Percentiles rank a stretch among this genome's conserved stretches.
Evolutionary conservation across 2,329 filamentous ascomycete genomes (phyloP).

Genomic region (Ophiostoma ips): DNA sequence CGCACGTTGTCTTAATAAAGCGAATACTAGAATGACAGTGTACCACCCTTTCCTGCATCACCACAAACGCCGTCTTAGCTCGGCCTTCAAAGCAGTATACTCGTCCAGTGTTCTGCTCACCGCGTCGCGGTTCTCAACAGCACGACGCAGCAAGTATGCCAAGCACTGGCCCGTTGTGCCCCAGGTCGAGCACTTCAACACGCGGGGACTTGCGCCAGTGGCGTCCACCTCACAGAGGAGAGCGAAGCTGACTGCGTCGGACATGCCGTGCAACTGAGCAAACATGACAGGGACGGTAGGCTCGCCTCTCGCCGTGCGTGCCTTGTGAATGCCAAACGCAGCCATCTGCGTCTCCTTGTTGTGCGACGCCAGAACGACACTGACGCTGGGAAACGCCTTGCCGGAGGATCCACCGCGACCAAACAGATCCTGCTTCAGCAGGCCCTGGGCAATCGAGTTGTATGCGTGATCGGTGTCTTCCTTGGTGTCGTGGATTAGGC

Average conservation of each 20-base stretch:
- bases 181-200: conserved; percentile 1
- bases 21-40: no score
- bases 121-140: conserved; percentile 1
- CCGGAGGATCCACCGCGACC: conserved; percentile 2
- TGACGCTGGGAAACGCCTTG: neutral
- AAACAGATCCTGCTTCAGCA: conserved; percentile 8
- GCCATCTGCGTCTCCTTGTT: conserved; percentile 1
- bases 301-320: neutral
- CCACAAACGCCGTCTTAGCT: neutral
- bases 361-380: neutral
- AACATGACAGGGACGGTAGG: neutral
- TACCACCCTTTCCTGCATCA: no score
- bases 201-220: neutral
- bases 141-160: neutral
- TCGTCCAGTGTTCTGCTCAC: neutral
- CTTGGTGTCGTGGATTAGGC: neutral
- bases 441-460: conserved; percentile 9
- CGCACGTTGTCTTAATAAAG: no score
- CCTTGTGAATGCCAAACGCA: neutral
- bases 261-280: conserved; percentile 1
- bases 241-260: neutral
- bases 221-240: neutral
- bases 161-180: neutral
- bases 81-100: neutral
- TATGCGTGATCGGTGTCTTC: neutral